phyloP scores from a whole-genome alignment of 495 filamentous ascomycete species.

The Mycothermus thermophilus region DNA sequence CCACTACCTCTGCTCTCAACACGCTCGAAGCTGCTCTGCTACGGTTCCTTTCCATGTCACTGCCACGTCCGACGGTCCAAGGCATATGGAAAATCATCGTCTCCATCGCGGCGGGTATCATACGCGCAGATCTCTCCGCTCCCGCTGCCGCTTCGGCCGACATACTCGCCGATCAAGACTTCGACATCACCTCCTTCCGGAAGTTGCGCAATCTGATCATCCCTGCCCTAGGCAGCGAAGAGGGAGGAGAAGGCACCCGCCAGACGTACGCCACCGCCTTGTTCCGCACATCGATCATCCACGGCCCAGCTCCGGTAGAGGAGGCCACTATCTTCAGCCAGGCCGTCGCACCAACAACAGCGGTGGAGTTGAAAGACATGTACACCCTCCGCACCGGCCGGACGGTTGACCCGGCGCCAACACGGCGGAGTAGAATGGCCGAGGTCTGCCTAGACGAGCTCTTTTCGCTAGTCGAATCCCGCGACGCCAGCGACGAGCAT shows the following conservation, averaged over 20 bases:
- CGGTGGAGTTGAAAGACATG: conserved; percentile 50
- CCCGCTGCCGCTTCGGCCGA: conserved; percentile 25
- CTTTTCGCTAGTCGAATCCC: conserved; percentile 50
- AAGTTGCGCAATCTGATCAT: conserved; percentile 57
- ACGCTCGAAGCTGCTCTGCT: conserved; percentile 56
- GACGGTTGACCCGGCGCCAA: conserved; percentile 53
- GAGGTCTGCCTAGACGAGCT: conserved; percentile 73
- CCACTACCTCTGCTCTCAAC: conserved; percentile 52
- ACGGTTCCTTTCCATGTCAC: conserved; percentile 41
- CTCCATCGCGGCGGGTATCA: conserved; percentile 44
- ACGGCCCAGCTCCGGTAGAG: conserved; percentile 52
- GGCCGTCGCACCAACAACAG: no score
- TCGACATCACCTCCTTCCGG: conserved; percentile 65
- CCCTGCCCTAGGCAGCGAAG: conserved; percentile 50
- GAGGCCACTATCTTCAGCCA: conserved; percentile 32
- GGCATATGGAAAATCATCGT: conserved; percentile 48
- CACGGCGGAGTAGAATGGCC: conserved; percentile 53
- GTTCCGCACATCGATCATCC: conserved; percentile 74
- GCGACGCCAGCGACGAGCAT: conserved; percentile 16
- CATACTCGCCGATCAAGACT: conserved; percentile 50
- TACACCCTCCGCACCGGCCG: conserved; percentile 53
- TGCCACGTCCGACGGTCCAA: conserved; percentile 31
- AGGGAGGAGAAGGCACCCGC: conserved; percentile 52
- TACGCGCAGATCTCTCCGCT: conserved; percentile 39
- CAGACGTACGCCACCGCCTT: conserved; percentile 60